Percentiles rank a stretch among this genome's conserved stretches.
Evolutionary conservation across 805 yeast species (phyloP).

Genomic region (Pichia phayaonensis): DNA sequence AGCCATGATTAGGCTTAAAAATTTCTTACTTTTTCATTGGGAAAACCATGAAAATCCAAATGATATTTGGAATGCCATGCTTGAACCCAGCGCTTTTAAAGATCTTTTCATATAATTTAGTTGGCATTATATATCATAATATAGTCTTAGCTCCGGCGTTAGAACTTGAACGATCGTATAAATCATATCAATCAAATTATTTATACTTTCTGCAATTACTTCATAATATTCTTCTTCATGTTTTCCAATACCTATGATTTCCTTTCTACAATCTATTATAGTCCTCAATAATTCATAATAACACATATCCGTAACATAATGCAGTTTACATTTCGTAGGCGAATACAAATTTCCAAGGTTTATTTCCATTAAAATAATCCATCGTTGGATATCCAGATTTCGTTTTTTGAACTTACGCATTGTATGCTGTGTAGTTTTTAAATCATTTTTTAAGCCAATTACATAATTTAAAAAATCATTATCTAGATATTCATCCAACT

Average conservation of each 20-base stretch:
- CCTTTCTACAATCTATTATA: not conserved
- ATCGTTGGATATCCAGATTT: not conserved
- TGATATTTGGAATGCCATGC: not conserved
- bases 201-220: not conserved
- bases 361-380: not conserved
- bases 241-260: not conserved
- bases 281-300: not conserved
- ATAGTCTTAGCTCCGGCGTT: not conserved
- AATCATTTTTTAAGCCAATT: not conserved
- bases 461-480: not conserved
- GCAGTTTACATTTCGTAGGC: not conserved
- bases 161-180: not conserved
- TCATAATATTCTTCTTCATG: not conserved
- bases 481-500: not conserved
- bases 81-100: not conserved
- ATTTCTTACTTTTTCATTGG: constrained; percentile 11
- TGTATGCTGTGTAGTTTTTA: not conserved
- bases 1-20: constrained; percentile 3
- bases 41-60: not conserved
- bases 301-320: not conserved
- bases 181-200: not conserved
- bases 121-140: not conserved
- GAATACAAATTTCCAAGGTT: not conserved
- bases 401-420: not conserved
- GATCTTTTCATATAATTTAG: not conserved